Evolutionary conservation across 2,329 filamentous ascomycete genomes (phyloP).

Genomic region (Ophiostoma ulmi): DNA sequence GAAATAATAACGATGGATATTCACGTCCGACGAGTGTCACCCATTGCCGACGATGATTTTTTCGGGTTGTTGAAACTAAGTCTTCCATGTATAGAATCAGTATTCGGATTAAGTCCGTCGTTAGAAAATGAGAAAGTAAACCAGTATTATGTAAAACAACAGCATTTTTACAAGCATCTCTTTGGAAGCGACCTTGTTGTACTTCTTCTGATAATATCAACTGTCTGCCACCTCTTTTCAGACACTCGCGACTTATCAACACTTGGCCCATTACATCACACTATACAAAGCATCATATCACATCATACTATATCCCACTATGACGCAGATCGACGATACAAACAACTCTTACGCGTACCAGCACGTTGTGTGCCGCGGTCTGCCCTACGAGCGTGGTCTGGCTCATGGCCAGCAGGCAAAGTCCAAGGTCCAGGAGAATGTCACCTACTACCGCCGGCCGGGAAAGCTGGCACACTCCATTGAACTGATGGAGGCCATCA

Average conservation of each 20-base stretch:
- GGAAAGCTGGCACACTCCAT: constrained; percentile 28
- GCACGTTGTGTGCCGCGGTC: constrained; percentile 29
- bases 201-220: not conserved
- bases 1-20: not conserved
- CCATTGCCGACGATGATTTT: not conserved
- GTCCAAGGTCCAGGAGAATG: constrained; percentile 28
- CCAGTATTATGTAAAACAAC: not conserved
- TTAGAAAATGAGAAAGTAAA: not conserved
- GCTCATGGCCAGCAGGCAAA: constrained; percentile 28
- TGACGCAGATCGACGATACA: constrained; percentile 18
- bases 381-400: constrained; percentile 29
- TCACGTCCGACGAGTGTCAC: not conserved
- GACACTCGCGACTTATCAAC: not conserved
- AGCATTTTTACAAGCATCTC: not conserved
- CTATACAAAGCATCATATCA: not conserved
- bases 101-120: not conserved
- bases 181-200: not conserved
- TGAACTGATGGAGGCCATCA: constrained; percentile 25
- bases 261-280: not conserved
- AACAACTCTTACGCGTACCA: constrained; percentile 26
- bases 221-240: not conserved
- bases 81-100: not conserved
- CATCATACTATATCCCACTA: not conserved
- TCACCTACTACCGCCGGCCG: constrained; percentile 29
- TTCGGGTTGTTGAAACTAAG: not conserved